Base-by-base conservation (phyloP, 495 filamentous ascomycete species). In the Penicillium lividum region DNA sequence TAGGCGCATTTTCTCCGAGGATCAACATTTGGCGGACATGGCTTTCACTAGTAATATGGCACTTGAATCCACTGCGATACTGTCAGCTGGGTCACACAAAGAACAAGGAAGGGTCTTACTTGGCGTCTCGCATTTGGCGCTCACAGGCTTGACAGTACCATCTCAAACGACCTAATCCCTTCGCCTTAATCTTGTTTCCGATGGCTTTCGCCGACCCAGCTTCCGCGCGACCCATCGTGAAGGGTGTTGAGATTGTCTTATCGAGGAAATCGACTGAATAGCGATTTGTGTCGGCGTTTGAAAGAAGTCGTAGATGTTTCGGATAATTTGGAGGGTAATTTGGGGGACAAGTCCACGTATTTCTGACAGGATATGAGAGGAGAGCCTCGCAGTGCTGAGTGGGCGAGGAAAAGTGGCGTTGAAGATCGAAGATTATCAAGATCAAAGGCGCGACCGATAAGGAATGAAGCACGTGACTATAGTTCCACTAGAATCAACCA, bases 201-300 rank as follows among this genome's bases (percentile, higher is more conserved):
- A 98, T 81, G 60, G 90, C 82, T 67, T 98, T 98, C 4, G 86
- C 90, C 30, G 84, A 86, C 27, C 94, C 95, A 22, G 90, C 86
- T 79, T 98, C 94, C 58, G 95, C 95, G 76, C 87, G 87, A 54
- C 89, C 89, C 95, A 98, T 98, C n/a, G 66, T 89, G 77, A 13
- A 28, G 40, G 36, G 5, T 53, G 46, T 51, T 55, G 28, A 16
- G 29, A 18, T 7, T 31, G 10, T 36, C 33, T 22, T 36, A 36
- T 36, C 33, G 33, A 13, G 8, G 33, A 11, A 36, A 3, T 4
- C 1, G 33, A 36, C 8, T 36, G 3, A 10, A 27, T 46, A 25
- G 43, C 43, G 43, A 27, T n/a, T 34, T 9, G 48, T 34, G 18
- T 3, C 30, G 29, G 30, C 7, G 0, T 15, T 16, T 2, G 7